Evolutionary conservation across 805 yeast genomes (phyloP).

Genomic region (Scheffersomyces lignosus): DNA sequence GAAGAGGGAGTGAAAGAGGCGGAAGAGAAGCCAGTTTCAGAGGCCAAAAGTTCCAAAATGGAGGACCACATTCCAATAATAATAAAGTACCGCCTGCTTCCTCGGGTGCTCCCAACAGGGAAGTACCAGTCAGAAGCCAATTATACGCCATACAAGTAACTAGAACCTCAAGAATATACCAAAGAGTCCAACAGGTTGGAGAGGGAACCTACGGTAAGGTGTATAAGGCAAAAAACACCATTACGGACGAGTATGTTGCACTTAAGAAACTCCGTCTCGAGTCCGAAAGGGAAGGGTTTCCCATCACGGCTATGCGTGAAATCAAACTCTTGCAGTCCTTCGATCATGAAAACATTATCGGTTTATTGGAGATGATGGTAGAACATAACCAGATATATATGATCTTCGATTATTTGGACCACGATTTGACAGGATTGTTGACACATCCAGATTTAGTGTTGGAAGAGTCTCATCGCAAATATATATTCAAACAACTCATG

Average conservation of each 20-base stretch:
- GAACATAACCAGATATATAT: slow-evolving; percentile 73
- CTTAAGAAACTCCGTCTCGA: slow-evolving; percentile 82
- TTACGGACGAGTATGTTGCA: slow-evolving; percentile 77
- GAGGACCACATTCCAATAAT: too few relatives aligned
- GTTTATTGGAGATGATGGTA: slow-evolving; percentile 86
- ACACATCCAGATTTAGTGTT: slow-evolving; percentile 70
- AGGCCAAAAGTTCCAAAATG: too few relatives aligned
- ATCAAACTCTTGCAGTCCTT: slow-evolving; percentile 81
- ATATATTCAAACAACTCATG: slow-evolving; percentile 62
- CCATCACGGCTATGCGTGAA: slow-evolving; percentile 93
- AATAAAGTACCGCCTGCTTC: too few relatives aligned
- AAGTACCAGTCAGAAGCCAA: too few relatives aligned
- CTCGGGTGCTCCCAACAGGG: too few relatives aligned
- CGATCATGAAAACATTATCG: slow-evolving; percentile 78
- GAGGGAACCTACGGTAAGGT: slow-evolving; percentile 99
- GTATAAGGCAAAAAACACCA: slow-evolving; percentile 74
- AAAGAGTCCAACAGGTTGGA: slow-evolving; percentile 87
- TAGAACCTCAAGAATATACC: slow-evolving; percentile 48
- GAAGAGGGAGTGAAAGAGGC: slow-evolving; percentile 1
- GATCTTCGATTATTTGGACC: slow-evolving; percentile 93
- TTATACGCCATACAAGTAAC: slow-evolving; percentile 31
- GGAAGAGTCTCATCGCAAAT: slow-evolving; percentile 64
- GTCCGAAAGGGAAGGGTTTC: slow-evolving; percentile 90
- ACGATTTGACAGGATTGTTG: slow-evolving; percentile 86
- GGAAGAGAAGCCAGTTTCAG: too few relatives aligned